Percentiles rank a stretch among this genome's conserved stretches.
Evolutionary conservation across 768 basidiomycete genomes (phyloP).

Genomic region (Boletus reticulatus): DNA sequence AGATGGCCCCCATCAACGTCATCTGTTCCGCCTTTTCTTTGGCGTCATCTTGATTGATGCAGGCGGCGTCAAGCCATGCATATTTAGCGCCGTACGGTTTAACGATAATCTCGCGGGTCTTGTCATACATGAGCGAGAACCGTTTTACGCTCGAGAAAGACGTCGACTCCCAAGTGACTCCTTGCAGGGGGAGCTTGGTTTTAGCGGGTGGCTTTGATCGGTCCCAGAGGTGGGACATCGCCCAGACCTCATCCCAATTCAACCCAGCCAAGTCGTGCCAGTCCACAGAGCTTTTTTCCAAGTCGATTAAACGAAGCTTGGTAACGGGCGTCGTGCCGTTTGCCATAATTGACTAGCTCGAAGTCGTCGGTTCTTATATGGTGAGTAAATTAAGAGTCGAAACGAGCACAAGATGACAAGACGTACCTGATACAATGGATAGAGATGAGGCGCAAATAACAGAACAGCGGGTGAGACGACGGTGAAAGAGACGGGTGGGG

Average conservation of each 20-base stretch:
- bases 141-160: not conserved
- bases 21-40: not conserved
- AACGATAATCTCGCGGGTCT: not conserved
- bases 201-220: not conserved
- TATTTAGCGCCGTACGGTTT: not conserved
- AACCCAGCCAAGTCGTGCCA: not conserved
- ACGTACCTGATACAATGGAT: not conserved
- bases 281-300: not conserved
- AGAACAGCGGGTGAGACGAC: too few species aligned
- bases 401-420: not conserved
- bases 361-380: not conserved
- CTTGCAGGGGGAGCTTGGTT: not conserved
- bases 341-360: not conserved
- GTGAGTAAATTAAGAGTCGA: not conserved
- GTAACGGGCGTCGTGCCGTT: not conserved
- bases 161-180: not conserved
- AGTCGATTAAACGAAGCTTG: not conserved
- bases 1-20: conserved; percentile 1
- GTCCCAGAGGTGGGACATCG: conserved; percentile 3
- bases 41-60: not conserved
- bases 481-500: too few species aligned
- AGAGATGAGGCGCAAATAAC: not conserved
- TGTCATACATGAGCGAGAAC: not conserved
- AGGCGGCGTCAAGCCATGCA: conserved; percentile 4
- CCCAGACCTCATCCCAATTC: not conserved